Conservation (phyloP, 2,329 filamentous ascomycete species). For the Sporothrix globosa region DNA sequence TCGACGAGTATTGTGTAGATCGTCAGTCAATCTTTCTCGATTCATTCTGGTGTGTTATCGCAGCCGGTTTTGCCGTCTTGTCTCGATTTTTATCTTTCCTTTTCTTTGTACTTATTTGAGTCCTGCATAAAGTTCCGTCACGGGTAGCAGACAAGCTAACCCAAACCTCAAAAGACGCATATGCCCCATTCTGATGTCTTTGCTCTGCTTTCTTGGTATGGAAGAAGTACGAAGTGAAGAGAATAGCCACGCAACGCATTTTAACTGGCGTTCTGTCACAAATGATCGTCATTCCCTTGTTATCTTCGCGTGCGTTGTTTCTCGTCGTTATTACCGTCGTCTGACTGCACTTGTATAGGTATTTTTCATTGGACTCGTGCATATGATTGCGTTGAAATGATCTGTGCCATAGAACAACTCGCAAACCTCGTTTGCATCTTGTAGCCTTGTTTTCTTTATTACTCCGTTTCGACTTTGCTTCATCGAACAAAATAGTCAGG, state of each 20-base stretch:
- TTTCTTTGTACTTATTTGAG: not conserved
- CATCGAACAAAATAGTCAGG: not conserved
- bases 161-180: not conserved
- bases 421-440: too few relatives aligned
- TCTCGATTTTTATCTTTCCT: not conserved
- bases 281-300: not conserved
- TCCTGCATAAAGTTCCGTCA: not conserved
- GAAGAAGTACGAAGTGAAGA: not conserved
- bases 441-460: not conserved
- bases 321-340: not conserved
- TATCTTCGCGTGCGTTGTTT: not conserved
- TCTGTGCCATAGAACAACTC: too few relatives aligned
- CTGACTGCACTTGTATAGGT: not conserved
- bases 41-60: not conserved
- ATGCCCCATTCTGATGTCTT: not conserved
- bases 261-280: not conserved
- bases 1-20: not conserved
- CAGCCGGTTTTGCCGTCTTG: not conserved
- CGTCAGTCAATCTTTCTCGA: constrained; percentile 3
- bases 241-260: not conserved
- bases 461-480: too few relatives aligned
- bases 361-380: too few relatives aligned
- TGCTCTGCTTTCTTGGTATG: constrained; percentile 2
- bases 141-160: not conserved
- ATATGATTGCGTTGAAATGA: too few relatives aligned